Evolutionary conservation across 1,284 basidiomycete genomes (phyloP), one percentile per base, ranked within the genome.

Genomic region (Rhodotorula sp.): DNA sequence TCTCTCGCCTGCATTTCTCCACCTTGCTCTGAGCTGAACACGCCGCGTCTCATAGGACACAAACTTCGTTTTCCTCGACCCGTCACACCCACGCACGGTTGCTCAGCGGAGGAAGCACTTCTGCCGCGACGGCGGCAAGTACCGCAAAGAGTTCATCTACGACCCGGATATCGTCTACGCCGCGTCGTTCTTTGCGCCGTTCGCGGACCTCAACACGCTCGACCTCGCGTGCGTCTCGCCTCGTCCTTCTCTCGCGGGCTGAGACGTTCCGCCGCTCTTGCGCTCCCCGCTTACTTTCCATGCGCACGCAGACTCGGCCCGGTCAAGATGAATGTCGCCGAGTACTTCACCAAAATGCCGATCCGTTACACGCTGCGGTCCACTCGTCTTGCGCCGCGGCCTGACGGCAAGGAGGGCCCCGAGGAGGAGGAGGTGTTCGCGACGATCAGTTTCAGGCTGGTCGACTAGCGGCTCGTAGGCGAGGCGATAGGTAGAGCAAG

Each of bases 351-450:
- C 25, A 79, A 81, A 46, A 83, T 83, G 83, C 83, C 83, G 1
- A 80, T 83, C 25, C 75, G 82, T 9, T 83, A 83, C 70, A 81
- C 82, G 8, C 76, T 84, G 1, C 73, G 82, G 22, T 80, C 79
- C 22, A 81, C 80, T 4, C 55, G 79, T 6, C 50, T 76, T 25
- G 71, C 56, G 4, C 62, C 67, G 1, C 61, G 68, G 22, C 76
- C 79, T 48, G 76, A 75, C 15, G 67, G 64, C 9, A 44, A 36
- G 5, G 54, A 67, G 6, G 75, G 71, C 5, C 71, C 73, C 3
- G 12, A 50, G 27, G 82, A 84, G 61, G 79, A 82, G 55, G 71
- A 82, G 53, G 78, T 78, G 15, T 83, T 82, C 71, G 78, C 75
- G 21, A 83, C 82, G 15, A 79, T 83, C 61, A 77, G 78, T 27